These are phyloP conservation scores for Russula sp. DNA, from an alignment of 768 basidiomycete species.

Conservation along the genomic window DNA sequence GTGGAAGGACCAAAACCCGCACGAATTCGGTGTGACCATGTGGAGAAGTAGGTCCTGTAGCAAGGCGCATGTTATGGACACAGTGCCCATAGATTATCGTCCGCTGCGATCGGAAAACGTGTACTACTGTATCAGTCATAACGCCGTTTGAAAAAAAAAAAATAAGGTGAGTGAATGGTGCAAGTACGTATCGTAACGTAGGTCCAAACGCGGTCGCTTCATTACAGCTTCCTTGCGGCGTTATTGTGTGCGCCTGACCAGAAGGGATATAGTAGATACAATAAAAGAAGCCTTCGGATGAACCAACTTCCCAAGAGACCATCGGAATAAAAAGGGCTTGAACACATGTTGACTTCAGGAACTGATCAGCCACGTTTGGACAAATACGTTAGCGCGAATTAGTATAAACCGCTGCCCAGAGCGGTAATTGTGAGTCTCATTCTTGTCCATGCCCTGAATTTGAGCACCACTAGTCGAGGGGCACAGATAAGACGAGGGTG, in stretches of 20 bases:
- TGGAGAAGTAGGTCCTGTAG: not conserved
- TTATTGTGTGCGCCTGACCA: not conserved
- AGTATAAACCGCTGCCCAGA: not conserved
- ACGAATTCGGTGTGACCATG: too few species aligned
- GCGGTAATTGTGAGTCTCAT: not conserved
- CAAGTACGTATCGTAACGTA: slow-evolving; percentile 3
- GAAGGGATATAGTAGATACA: slow-evolving; percentile 8
- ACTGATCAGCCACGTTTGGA: not conserved
- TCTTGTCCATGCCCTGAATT: too few species aligned
- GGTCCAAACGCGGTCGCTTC: not conserved
- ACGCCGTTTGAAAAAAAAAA: not conserved
- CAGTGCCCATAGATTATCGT: not conserved
- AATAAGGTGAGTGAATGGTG: not conserved
- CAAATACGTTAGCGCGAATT: not conserved
- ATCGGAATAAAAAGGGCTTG: not conserved
- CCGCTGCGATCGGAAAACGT: not conserved
- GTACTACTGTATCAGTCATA: too few species aligned
- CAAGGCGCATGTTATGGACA: not conserved
- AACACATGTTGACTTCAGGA: not conserved
- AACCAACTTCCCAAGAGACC: not conserved
- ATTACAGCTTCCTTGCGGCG: slow-evolving; percentile 1
- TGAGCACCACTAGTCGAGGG: too few species aligned
- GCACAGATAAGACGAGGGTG: too few species aligned
- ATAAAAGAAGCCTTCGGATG: not conserved
- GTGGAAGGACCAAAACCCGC: too few species aligned